Base-by-base conservation (phyloP, 768 basidiomycete genomes). In the Inosperma sp. region DNA sequence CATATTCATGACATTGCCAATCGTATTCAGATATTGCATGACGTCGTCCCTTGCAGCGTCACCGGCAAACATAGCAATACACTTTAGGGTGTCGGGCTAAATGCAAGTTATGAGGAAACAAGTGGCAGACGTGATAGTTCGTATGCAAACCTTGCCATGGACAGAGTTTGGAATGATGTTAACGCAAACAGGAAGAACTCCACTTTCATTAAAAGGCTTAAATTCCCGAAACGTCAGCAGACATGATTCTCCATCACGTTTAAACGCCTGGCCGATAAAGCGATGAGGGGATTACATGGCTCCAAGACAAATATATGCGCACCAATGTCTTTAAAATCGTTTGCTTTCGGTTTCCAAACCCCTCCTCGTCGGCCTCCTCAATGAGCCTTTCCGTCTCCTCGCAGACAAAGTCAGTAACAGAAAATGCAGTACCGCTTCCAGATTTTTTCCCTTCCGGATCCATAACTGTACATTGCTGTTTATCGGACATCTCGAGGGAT, bases 331-430 rank as follows among this genome's bases (percentile, higher is more conserved):
- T 46, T 46, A 46, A 46, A 23, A 8, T 4, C 22, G 9, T 33
- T 46, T 46, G 45, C 26, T 46, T 46, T 7, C 22, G 45, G 10
- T 46, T 46, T 12, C 31, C 31, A 34, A 46, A 46, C 31, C 31
- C 45, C 21, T 34, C 31, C 35, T 46, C 21, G 3, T 46, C 21
- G 31, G 26, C 22, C 10, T 12, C 9, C 31, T 6, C 16, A 46
- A 46, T 30, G 45, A 45, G 43, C 29, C 35, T 7, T n/a, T 46
- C 19, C 44, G 22, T 46, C 45, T 46, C 45, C n/a, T 46, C 22
- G 31, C 35, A 21, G 12, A 46, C 30, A 16, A 46, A 33, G 16
- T 45, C 43, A 4, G 19, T 45, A 31, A 45, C 19, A 19, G 45
- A 46, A 46, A 46, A 46, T 5, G 16, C 21, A 13, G 45, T 46